Percentiles rank a stretch among this genome's conserved stretches.
These are phyloP conservation scores for Nicotiana sylvestris DNA, from an alignment of 257 asterid species.

Conservation along the genomic window DNA sequence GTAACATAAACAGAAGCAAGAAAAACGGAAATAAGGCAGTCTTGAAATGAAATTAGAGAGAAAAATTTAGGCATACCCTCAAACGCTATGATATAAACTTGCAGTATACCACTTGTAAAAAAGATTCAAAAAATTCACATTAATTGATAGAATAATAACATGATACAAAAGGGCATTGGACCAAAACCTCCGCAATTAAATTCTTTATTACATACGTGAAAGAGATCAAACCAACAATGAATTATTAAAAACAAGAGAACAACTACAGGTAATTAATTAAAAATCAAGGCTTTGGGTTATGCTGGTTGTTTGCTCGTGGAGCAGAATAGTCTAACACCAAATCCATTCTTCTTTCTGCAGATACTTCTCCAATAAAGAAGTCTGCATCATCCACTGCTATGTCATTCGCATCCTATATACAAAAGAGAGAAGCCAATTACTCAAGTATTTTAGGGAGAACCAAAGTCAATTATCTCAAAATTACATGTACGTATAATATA, in stretches of 20 bases:
- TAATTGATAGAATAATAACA: not conserved
- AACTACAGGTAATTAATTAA: not conserved
- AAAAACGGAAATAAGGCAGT: too few species aligned
- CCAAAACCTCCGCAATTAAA: not conserved
- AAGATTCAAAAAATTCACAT: not conserved
- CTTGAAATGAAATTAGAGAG: too few species aligned
- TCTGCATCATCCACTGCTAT: not conserved
- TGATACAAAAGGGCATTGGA: not conserved
- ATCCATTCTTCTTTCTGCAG: conserved; percentile 1
- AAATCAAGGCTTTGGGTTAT: conserved; percentile 7
- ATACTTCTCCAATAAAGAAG: not conserved
- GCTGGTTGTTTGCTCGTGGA: not conserved
- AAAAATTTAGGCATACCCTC: too few species aligned
- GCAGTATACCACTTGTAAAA: not conserved
- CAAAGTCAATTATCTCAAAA: too few species aligned
- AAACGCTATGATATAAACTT: too few species aligned
- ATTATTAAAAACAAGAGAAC: not conserved
- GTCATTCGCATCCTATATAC: not conserved
- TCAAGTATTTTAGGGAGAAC: too few species aligned
- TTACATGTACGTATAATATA: too few species aligned
- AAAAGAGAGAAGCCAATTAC: not conserved
- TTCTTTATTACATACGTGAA: not conserved
- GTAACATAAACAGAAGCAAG: too few species aligned
- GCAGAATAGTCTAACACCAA: not conserved
- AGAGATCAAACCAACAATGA: too few species aligned